Evolutionary conservation across 495 filamentous ascomycete genomes (phyloP), one percentile per base, ranked within the genome.

Genomic region (Lentithecium fluviatile): DNA sequence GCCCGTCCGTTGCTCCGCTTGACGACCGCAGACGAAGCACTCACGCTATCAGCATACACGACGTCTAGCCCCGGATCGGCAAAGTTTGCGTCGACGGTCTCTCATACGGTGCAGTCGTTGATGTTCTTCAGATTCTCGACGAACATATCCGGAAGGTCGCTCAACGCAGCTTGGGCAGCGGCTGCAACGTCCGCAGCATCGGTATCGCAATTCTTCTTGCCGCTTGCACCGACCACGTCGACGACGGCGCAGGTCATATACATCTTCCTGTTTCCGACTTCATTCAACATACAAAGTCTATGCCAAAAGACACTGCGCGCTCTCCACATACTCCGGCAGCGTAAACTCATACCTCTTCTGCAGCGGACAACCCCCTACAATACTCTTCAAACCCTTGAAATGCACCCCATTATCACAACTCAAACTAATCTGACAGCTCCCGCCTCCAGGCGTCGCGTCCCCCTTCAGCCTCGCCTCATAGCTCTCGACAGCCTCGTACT

Each of bases 1-100:
- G 45, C 45, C 40, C 48, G 49, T 17, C 23, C 3, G 8, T 13
- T 34, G 23, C 13, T 64, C 49, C 45, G 59, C 60, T n/a, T 58
- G 50, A 19, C 54, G 59, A 17, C 52, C 58, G 17, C 48, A 57
- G 46, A 70, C n/a, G 46, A 55, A 17, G 60, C 40, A 55, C 53
- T 65, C 38, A 70, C 52, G 23, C 56, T 62, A 26, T 57, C 65
- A 7, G 47, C 67, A 45, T 74, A 74, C 15, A 60, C 67, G 36
- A 91, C 79, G 53, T 86, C 79, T 6, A 78, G 75, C 49, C 90
- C 90, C 7, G 89, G 87, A 61, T 90, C 73, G n/a, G 88, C 88
- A 73, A 84, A 94, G 13, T 80, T 72, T 29, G 86, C 79, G 46
- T 89, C 82, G n/a, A 71, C 50, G 2, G 68, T 71, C 56, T 86